These are phyloP conservation scores for Mucor velutinosus DNA, from an alignment of 371 early-diverging fungal species.

Conservation along the genomic window DNA sequence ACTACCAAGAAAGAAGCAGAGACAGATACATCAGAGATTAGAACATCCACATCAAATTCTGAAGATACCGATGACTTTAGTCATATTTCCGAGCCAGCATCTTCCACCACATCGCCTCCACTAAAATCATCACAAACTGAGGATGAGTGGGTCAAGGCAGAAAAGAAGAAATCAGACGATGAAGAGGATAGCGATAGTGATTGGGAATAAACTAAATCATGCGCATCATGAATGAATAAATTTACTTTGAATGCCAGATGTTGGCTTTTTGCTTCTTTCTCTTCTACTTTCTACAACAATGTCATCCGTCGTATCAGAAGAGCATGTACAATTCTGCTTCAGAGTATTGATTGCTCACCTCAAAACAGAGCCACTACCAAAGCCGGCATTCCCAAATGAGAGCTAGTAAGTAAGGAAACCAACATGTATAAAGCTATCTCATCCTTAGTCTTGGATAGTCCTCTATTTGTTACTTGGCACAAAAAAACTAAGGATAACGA, in stretches of 20 bases:
- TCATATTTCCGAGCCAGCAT: slow-evolving; percentile 22
- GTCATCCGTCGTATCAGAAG: slow-evolving; percentile 24
- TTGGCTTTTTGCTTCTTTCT: neutral
- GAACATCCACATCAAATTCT: slow-evolving; percentile 10
- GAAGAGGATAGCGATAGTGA: slow-evolving; percentile 47
- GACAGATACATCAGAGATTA: slow-evolving; percentile 10
- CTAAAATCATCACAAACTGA: slow-evolving; percentile 17
- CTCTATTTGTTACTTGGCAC: slow-evolving; percentile 91
- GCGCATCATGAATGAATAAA: neutral
- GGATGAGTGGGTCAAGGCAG: slow-evolving; percentile 32
- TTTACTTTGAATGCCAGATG: slow-evolving; percentile 1
- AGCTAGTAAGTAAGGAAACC: slow-evolving; percentile 48
- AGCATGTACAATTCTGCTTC: slow-evolving; percentile 80
- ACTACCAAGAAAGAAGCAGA: slow-evolving; percentile 2
- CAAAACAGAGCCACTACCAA: slow-evolving; percentile 32
- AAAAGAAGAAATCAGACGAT: slow-evolving; percentile 26
- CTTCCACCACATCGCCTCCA: slow-evolving; percentile 21
- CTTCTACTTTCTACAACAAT: neutral
- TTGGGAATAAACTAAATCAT: slow-evolving; percentile 35
- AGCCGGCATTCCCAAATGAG: slow-evolving; percentile 53
- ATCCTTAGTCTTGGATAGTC: slow-evolving; percentile 39
- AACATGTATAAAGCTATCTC: neutral
- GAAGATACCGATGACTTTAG: slow-evolving; percentile 34
- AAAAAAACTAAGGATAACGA: slow-evolving; percentile 36
- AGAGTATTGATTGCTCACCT: slow-evolving; percentile 64